phyloP scores from a whole-genome alignment of 495 filamentous ascomycete genomes.

The Penicillium goetzii region DNA sequence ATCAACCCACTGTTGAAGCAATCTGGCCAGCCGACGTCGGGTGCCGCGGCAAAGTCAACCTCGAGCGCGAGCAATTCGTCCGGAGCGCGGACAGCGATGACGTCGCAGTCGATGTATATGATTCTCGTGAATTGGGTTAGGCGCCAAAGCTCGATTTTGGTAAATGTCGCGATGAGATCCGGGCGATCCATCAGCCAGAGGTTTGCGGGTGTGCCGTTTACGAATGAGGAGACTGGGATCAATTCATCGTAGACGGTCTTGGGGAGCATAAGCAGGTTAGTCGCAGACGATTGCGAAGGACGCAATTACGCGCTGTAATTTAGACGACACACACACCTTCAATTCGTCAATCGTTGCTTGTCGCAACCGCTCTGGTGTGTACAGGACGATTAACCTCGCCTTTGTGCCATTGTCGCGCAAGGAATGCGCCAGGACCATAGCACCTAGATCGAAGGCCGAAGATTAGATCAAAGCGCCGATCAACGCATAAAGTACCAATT shows the following conservation, averaged over 20 bases:
- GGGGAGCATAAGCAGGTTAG: conserved; percentile 5
- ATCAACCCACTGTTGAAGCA: conserved; percentile 97
- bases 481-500: background rate
- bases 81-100: conserved; percentile 82
- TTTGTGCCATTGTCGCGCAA: conserved; percentile 87
- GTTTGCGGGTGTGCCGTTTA: conserved; percentile 76
- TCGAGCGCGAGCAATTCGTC: conserved; percentile 88
- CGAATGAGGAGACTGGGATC: conserved; percentile 79
- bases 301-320: background rate
- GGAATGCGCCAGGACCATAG: conserved; percentile 91
- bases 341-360: conserved; percentile 75
- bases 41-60: conserved; percentile 82
- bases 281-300: conserved; percentile 7
- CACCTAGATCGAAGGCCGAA: conserved; percentile 58
- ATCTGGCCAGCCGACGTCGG: conserved; percentile 98
- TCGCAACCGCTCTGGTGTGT: conserved; percentile 76
- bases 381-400: conserved; percentile 82
- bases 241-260: conserved; percentile 87
- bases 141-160: conserved; percentile 94
- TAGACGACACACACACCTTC: conserved; percentile 56
- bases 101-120: conserved; percentile 90
- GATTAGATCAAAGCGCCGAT: conserved; percentile 7
- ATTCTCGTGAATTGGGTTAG: conserved; percentile 87
- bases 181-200: conserved; percentile 88
- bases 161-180: conserved; percentile 89